Evolutionary conservation across 306 rosid genomes (phyloP).

Genomic region (Carpinus fangiana): DNA sequence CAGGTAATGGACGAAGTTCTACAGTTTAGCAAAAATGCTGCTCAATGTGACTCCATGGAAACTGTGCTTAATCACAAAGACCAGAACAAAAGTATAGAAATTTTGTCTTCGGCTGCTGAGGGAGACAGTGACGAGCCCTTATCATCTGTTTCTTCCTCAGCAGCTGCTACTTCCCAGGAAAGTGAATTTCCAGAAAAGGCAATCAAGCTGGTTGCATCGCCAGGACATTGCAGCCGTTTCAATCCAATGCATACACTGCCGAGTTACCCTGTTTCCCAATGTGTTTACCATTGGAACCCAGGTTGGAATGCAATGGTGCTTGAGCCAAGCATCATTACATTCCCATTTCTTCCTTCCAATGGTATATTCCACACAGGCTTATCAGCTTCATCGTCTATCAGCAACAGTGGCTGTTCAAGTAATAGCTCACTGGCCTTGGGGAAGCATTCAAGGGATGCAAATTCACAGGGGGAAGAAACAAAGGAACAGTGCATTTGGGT

Average conservation of each 20-base stretch:
- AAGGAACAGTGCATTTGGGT: slow-evolving; percentile 54
- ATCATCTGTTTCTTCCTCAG: slow-evolving; percentile 30
- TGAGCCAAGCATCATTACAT: slow-evolving; percentile 27
- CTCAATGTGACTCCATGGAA: slow-evolving; percentile 47
- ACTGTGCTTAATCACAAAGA: slow-evolving; percentile 42
- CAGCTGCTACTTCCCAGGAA: slow-evolving; percentile 30
- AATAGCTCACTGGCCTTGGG: slow-evolving; percentile 50
- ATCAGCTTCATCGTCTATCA: slow-evolving; percentile 41
- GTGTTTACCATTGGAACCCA: slow-evolving; percentile 50
- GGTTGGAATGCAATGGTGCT: slow-evolving; percentile 46
- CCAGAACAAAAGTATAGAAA: slow-evolving; percentile 26
- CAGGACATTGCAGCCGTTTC: slow-evolving; percentile 21
- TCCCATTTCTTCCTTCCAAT: slow-evolving; percentile 33
- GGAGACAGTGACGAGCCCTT: slow-evolving; percentile 37
- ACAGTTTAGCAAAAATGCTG: slow-evolving; percentile 31
- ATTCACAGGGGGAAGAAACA: slow-evolving; percentile 31
- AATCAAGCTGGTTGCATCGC: slow-evolving; percentile 27
- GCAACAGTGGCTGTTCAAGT: slow-evolving; percentile 33
- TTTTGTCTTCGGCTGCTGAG: slow-evolving; percentile 25
- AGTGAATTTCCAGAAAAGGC: slow-evolving; percentile 30
- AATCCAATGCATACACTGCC: slow-evolving; percentile 39
- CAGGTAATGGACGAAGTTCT: slow-evolving; percentile 16
- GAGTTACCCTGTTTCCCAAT: slow-evolving; percentile 43
- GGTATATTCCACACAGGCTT: background rate
- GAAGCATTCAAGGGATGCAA: slow-evolving; percentile 61